Percentiles rank a stretch among this genome's conserved stretches.
phyloP scores from a whole-genome alignment of 2,329 filamentous ascomycete species.

The Dactylellina leptospora region DNA sequence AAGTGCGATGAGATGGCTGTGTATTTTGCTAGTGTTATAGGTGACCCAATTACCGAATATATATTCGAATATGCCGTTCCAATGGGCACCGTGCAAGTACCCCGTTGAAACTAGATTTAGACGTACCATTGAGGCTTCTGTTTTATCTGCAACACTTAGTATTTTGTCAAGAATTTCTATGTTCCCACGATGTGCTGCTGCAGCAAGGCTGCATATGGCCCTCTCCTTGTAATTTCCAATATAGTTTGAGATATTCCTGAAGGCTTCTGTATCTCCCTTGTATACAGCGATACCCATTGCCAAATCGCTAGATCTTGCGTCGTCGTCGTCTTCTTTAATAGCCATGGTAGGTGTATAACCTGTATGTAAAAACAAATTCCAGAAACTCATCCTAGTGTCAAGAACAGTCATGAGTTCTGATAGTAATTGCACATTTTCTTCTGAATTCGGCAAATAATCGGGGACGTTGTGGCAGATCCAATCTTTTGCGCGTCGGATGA shows the following conservation, averaged over 20 bases:
- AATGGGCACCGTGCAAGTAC: constrained; percentile 9
- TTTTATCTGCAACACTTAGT: not conserved
- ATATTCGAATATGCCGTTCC: constrained; percentile 12
- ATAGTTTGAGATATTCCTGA: not conserved
- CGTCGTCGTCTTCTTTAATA: not conserved
- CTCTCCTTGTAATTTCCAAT: not conserved
- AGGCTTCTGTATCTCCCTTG: constrained; percentile 8
- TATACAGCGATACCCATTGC: constrained; percentile 23
- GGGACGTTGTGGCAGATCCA: constrained; percentile 18
- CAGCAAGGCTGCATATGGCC: constrained; percentile 3
- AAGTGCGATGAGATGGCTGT: not conserved
- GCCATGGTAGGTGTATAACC: not conserved
- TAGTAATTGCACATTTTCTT: too few species aligned
- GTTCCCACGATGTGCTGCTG: constrained; percentile 18
- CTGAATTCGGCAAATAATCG: too few species aligned
- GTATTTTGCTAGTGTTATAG: constrained; percentile 9
- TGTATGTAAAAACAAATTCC: constrained; percentile 1
- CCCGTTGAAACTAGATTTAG: constrained; percentile 1
- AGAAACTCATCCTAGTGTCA: too few species aligned
- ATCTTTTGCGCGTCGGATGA: constrained; percentile 4
- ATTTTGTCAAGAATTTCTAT: constrained; percentile 6
- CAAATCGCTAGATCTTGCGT: constrained; percentile 6
- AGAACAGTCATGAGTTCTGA: too few species aligned
- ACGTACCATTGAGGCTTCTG: constrained; percentile 11
- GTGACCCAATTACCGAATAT: constrained; percentile 11